These are phyloP conservation scores for Alternaria ethzedia DNA, from an alignment of 2,329 filamentous ascomycete genomes.

Conservation along the genomic window DNA sequence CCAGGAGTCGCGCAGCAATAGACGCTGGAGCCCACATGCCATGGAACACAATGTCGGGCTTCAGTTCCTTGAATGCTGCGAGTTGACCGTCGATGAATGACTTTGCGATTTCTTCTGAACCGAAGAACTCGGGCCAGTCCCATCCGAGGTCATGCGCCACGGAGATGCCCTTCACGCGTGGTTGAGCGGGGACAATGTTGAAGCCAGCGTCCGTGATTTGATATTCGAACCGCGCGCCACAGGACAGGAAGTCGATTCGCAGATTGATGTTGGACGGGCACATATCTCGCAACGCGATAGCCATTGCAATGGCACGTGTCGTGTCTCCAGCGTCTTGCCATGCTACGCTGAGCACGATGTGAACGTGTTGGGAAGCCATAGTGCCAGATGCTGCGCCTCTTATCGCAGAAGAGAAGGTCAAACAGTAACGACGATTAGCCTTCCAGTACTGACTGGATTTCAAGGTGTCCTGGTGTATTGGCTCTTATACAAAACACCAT, in stretches of 20 bases:
- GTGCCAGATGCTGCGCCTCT: neutral
- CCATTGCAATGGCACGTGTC: conserved; percentile 41
- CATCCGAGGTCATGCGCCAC: conserved; percentile 43
- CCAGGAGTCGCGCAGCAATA: conserved; percentile 37
- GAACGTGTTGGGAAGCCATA: conserved; percentile 24
- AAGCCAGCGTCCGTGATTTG: conserved; percentile 41
- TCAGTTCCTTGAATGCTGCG: conserved; percentile 33
- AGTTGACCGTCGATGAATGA: conserved; percentile 42
- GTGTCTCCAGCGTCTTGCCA: conserved; percentile 45
- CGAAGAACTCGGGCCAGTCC: conserved; percentile 45
- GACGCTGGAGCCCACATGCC: conserved; percentile 45
- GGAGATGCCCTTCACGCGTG: conserved; percentile 38
- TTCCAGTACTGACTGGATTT: neutral
- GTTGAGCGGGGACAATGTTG: conserved; percentile 39
- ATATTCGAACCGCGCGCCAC: conserved; percentile 39
- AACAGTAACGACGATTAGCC: neutral
- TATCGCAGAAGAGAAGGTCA: neutral
- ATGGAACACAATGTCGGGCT: conserved; percentile 44
- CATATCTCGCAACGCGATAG: conserved; percentile 35
- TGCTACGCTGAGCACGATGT: conserved; percentile 41
- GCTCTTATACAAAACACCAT: conserved; percentile 2
- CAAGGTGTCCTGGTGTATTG: neutral
- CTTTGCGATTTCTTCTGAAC: conserved; percentile 39
- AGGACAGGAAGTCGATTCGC: conserved; percentile 40
- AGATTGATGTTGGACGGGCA: conserved; percentile 34